Evolutionary conservation across 495 filamentous ascomycete species (phyloP).

Genomic region (Oidiodendron maius): DNA sequence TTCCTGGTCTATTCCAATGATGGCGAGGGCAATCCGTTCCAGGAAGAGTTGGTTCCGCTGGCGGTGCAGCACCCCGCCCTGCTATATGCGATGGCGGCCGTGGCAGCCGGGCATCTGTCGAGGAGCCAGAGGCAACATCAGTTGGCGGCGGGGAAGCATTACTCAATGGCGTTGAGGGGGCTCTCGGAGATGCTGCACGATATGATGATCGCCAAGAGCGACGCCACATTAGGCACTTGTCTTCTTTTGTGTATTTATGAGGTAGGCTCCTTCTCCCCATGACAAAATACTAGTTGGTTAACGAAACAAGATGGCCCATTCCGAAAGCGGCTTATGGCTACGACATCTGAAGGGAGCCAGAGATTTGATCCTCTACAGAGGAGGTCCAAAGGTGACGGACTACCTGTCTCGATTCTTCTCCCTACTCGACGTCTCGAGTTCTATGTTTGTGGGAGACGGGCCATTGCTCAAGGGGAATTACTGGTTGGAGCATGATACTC

Average conservation of each 20-base stretch:
- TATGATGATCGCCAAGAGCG: conserved; percentile 9
- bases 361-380: conserved; percentile 22
- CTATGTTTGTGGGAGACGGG: conserved; percentile 11
- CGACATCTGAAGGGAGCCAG: conserved; percentile 21
- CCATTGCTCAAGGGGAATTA: conserved; percentile 20
- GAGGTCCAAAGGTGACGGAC: conserved; percentile 14
- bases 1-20: conserved; percentile 21
- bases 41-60: conserved; percentile 17
- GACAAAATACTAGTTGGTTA: not conserved
- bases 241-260: conserved; percentile 22
- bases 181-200: conserved; percentile 14
- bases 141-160: conserved; percentile 15
- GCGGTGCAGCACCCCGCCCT: conserved; percentile 16
- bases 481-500: conserved; percentile 16
- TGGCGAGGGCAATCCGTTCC: conserved; percentile 21
- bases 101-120: conserved; percentile 18
- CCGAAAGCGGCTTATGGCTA: conserved; percentile 16
- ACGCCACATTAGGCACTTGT: conserved; percentile 20
- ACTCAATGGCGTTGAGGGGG: conserved; percentile 15
- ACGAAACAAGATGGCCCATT: conserved; percentile 15
- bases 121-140: conserved; percentile 14
- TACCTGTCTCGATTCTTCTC: conserved; percentile 21
- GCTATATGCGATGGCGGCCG: conserved; percentile 18
- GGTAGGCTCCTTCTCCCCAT: not conserved
- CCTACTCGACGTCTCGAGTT: conserved; percentile 19